Evolutionary conservation across 2,329 filamentous ascomycete genomes (phyloP).

Genomic region (Colletotrichum higginsianum): DNA sequence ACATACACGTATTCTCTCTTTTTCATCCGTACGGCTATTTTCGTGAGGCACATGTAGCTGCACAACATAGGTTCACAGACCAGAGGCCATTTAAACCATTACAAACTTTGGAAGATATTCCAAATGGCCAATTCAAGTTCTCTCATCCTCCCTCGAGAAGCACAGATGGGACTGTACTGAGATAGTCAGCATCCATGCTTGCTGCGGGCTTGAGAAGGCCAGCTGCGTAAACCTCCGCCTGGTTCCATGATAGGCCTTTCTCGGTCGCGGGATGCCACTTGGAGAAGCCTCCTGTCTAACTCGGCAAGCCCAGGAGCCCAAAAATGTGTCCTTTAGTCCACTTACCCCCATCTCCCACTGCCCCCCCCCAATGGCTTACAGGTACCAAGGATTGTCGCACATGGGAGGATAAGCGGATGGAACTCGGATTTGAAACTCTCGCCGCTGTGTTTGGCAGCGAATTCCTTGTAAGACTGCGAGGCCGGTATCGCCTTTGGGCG

Average conservation of each 20-base stretch:
- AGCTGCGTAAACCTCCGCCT: too few species aligned
- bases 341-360: too few species aligned
- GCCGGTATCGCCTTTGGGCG: not conserved
- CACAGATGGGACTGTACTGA: conserved; percentile 12
- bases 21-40: not conserved
- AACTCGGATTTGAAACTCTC: not conserved
- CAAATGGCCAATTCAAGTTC: conserved; percentile 15
- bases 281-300: not conserved
- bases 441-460: not conserved
- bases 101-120: not conserved
- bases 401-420: not conserved
- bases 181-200: not conserved
- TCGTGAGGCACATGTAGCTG: not conserved
- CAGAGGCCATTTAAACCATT: not conserved
- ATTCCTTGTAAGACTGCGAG: not conserved
- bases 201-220: not conserved
- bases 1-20: not conserved
- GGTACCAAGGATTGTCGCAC: too few species aligned
- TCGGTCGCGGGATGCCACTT: not conserved
- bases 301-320: not conserved
- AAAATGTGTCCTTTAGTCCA: too few species aligned
- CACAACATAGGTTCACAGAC: not conserved
- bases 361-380: not conserved
- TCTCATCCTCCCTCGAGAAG: conserved; percentile 1
- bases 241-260: not conserved